These are phyloP conservation scores for Ceratocystis cubensis DNA, from an alignment of 2,329 filamentous ascomycete species.

Conservation along the genomic window DNA sequence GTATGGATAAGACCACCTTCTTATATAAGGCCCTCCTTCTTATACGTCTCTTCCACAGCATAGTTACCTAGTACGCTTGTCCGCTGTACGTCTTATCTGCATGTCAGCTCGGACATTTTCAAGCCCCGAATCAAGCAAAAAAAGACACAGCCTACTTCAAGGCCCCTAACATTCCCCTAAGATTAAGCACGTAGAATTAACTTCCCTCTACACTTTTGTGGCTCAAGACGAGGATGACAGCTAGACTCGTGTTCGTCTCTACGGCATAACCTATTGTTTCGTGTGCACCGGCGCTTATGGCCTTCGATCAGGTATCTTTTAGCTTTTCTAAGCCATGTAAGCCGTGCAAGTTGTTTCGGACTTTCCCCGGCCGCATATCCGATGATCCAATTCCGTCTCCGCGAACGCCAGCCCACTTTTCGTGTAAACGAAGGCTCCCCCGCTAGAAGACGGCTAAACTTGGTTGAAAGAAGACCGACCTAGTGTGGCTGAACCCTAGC, in stretches of 20 bases:
- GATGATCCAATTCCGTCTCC: not conserved
- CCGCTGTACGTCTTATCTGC: not conserved
- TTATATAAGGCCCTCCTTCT: not conserved
- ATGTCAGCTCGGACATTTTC: slow-evolving; percentile 1
- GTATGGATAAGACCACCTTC: not conserved
- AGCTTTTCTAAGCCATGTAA: not conserved
- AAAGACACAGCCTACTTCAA: not conserved
- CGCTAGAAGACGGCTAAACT: not conserved
- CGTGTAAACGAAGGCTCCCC: not conserved
- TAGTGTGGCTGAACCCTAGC: not conserved
- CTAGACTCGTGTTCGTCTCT: not conserved
- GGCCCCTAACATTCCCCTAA: not conserved
- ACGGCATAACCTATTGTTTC: not conserved
- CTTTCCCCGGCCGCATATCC: slow-evolving; percentile 3
- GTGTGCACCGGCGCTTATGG: not conserved
- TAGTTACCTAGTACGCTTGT: not conserved
- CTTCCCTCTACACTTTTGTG: not conserved
- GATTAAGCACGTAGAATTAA: not conserved
- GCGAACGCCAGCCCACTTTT: not conserved
- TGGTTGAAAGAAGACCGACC: not conserved
- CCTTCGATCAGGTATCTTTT: not conserved
- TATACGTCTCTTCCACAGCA: not conserved
- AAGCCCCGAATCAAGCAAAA: not conserved
- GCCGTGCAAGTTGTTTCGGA: not conserved
- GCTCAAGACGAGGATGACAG: not conserved